Conservation (phyloP, 495 filamentous ascomycete species). For the Parathielavia hyrcaniae region DNA sequence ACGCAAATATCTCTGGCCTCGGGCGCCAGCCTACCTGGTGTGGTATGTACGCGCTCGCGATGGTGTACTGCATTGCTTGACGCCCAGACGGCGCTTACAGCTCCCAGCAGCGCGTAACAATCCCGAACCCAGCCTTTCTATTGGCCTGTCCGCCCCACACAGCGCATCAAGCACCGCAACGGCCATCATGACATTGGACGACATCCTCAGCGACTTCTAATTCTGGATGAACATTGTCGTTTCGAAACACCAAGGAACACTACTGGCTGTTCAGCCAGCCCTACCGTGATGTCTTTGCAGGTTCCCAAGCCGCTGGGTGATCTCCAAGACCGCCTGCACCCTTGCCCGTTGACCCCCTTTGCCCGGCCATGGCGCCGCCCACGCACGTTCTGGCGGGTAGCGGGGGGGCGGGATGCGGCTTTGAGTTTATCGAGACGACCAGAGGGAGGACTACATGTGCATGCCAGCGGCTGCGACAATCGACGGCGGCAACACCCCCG, state of each 20-base stretch:
- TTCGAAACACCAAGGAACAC: constrained; percentile 18
- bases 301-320: not conserved
- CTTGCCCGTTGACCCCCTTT: not conserved
- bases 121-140: constrained; percentile 15
- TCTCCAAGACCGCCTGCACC: not conserved
- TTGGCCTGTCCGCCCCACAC: constrained; percentile 17
- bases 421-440: constrained; percentile 13
- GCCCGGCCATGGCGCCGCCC: constrained; percentile 10
- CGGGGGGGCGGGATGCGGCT: constrained; percentile 10
- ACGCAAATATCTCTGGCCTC: constrained; percentile 10
- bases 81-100: constrained; percentile 27
- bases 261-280: constrained; percentile 3
- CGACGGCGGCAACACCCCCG: not conserved
- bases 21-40: constrained; percentile 22
- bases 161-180: not conserved
- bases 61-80: constrained; percentile 22
- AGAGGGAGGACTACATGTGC: not conserved
- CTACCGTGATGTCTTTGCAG: constrained; percentile 20
- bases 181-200: constrained; percentile 17
- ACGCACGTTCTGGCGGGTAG: not conserved
- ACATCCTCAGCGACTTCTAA: constrained; percentile 9
- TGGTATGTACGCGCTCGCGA: constrained; percentile 13
- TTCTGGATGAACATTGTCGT: constrained; percentile 8
- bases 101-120: constrained; percentile 8
- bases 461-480: constrained; percentile 14